These are phyloP conservation scores for Pseudogymnoascus sp. DNA, from an alignment of 2,329 filamentous ascomycete species.

Conservation along the genomic window DNA sequence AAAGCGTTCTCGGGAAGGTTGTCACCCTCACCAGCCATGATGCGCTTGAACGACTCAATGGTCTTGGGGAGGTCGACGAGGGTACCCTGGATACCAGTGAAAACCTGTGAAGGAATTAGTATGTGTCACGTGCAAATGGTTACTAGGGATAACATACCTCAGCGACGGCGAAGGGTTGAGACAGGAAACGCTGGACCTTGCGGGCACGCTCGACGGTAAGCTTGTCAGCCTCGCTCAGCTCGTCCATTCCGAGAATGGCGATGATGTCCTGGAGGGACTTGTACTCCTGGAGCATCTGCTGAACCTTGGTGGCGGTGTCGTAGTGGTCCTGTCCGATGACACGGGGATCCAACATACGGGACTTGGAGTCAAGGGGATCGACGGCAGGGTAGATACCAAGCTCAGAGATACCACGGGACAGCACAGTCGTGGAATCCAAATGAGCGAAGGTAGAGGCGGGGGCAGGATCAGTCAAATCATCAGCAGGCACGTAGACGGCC, in stretches of 20 bases:
- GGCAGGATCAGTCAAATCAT: slow-evolving; percentile 99
- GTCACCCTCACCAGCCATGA: slow-evolving; percentile 84
- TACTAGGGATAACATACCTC: slow-evolving; percentile 27
- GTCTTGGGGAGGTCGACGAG: slow-evolving; percentile 99
- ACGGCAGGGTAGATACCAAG: slow-evolving; percentile 99
- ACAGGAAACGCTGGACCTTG: slow-evolving; percentile 99
- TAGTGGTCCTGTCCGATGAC: slow-evolving; percentile 98
- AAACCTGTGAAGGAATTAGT: slow-evolving; percentile 39
- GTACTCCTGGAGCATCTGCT: slow-evolving; percentile 99
- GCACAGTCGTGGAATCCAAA: slow-evolving; percentile 99
- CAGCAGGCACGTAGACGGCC: slow-evolving; percentile 99
- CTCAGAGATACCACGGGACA: slow-evolving; percentile 99
- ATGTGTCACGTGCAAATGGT: neutral
- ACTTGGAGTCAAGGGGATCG: slow-evolving; percentile 99
- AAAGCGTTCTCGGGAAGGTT: slow-evolving; percentile 79
- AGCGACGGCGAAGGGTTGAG: slow-evolving; percentile 91
- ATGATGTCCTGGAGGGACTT: slow-evolving; percentile 99
- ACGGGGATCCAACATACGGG: slow-evolving; percentile 98
- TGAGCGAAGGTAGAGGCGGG: slow-evolving; percentile 99
- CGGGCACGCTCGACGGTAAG: slow-evolving; percentile 99
- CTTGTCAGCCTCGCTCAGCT: slow-evolving; percentile 98
- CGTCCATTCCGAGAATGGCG: slow-evolving; percentile 99
- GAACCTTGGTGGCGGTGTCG: slow-evolving; percentile 84
- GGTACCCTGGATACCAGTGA: slow-evolving; percentile 90
- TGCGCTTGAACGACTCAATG: slow-evolving; percentile 94